These are phyloP conservation scores for Saturnispora hagleri DNA, from an alignment of 805 yeast genomes.

Conservation along the genomic window DNA sequence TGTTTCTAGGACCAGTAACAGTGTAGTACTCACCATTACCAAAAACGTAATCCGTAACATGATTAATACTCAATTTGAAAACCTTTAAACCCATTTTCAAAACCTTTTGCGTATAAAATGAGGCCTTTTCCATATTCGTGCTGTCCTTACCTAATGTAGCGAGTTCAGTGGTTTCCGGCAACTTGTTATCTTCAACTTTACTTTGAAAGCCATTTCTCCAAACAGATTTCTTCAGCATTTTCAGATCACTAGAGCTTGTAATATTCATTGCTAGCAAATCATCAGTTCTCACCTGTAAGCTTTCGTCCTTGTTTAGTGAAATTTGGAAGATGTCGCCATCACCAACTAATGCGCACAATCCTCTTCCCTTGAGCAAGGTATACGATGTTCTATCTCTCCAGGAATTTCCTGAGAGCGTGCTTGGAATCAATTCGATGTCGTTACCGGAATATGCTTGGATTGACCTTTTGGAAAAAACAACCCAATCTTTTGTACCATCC, in stretches of 20 bases:
- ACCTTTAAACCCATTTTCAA: neutral
- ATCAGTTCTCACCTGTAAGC: constrained; percentile 36
- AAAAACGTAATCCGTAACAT: constrained; percentile 15
- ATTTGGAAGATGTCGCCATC: constrained; percentile 45
- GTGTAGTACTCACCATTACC: constrained; percentile 38
- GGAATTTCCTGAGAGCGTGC: constrained; percentile 31
- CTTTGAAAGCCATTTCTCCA: constrained; percentile 4
- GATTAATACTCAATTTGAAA: neutral
- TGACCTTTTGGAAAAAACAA: constrained; percentile 38
- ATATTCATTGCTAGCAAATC: constrained; percentile 44
- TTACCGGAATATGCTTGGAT: constrained; percentile 46
- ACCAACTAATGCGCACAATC: constrained; percentile 46
- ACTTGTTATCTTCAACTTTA: neutral
- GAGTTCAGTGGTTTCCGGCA: neutral
- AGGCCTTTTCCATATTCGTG: neutral
- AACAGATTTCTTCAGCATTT: constrained; percentile 11
- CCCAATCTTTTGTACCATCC: constrained; percentile 61
- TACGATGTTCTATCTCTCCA: constrained; percentile 34
- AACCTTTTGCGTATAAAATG: neutral
- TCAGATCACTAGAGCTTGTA: constrained; percentile 38
- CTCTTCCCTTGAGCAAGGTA: constrained; percentile 46
- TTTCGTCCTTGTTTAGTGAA: constrained; percentile 36
- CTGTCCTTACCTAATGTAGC: neutral
- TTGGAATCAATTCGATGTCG: constrained; percentile 11
- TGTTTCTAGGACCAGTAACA: constrained; percentile 45